Conservation (phyloP, 1,284 basidiomycete genomes). For the Thelephora terrestris region DNA sequence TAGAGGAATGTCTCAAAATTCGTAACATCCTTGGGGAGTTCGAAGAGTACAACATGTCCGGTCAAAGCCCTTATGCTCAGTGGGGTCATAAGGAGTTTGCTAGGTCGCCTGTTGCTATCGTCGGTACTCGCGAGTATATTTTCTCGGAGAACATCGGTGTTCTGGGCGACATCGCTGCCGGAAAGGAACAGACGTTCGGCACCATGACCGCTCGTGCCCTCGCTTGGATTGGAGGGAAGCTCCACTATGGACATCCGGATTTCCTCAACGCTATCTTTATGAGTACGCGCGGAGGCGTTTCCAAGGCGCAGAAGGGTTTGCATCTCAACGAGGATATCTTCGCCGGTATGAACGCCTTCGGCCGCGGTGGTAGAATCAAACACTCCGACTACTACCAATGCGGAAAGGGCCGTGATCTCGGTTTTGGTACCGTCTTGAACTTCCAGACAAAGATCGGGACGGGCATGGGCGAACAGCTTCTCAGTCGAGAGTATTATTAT, state of each 20-base stretch:
- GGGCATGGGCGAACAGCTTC: slow-evolving; percentile 99
- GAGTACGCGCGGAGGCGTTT: slow-evolving; percentile 97
- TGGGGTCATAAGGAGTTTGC: slow-evolving; percentile 89
- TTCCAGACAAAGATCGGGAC: slow-evolving; percentile 99
- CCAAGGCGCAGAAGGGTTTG: slow-evolving; percentile 98
- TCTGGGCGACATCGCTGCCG: slow-evolving; percentile 96
- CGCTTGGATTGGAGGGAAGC: slow-evolving; percentile 96
- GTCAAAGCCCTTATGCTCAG: slow-evolving; percentile 90
- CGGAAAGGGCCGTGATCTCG: slow-evolving; percentile 98
- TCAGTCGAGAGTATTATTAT: slow-evolving; percentile 99
- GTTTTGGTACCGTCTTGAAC: slow-evolving; percentile 98
- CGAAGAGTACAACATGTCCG: slow-evolving; percentile 88
- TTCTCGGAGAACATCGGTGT: slow-evolving; percentile 99
- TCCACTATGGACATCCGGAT: slow-evolving; percentile 99
- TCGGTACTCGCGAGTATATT: slow-evolving; percentile 99
- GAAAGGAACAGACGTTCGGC: slow-evolving; percentile 99
- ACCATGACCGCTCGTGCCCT: slow-evolving; percentile 94
- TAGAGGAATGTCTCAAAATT: slow-evolving; percentile 99
- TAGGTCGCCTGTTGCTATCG: slow-evolving; percentile 90
- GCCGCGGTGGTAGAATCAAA: slow-evolving; percentile 97
- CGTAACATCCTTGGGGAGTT: slow-evolving; percentile 97
- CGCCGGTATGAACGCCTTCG: slow-evolving; percentile 98
- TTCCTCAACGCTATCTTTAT: slow-evolving; percentile 98
- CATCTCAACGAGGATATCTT: slow-evolving; percentile 99
- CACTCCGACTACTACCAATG: slow-evolving; percentile 99